Percentiles rank a stretch among this genome's conserved stretches.
phyloP scores from a whole-genome alignment of 2,329 filamentous ascomycete species.

The Aspergillus ruber region DNA sequence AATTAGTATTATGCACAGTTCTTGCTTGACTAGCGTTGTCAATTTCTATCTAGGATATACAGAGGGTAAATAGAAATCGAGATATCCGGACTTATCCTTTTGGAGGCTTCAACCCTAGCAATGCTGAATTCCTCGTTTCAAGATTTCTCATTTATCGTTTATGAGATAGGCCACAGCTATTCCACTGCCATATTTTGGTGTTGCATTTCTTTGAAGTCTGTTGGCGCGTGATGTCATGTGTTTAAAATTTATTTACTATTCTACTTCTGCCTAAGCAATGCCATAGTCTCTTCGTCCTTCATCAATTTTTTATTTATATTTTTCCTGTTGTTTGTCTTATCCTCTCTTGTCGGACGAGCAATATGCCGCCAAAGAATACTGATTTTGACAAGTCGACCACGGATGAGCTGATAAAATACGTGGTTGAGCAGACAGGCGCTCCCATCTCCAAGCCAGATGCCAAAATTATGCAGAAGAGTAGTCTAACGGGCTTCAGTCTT shows the following conservation, averaged over 20 bases:
- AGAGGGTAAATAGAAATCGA: too few relatives aligned
- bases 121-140: too few relatives aligned
- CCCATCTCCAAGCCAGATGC: not conserved
- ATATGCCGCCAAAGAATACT: not conserved
- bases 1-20: not conserved
- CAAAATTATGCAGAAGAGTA: not conserved
- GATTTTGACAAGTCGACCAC: not conserved
- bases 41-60: too few relatives aligned
- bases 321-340: not conserved
- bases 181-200: too few relatives aligned
- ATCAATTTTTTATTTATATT: not conserved
- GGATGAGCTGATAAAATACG: not conserved
- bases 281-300: not conserved
- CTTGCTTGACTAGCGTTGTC: not conserved
- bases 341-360: not conserved
- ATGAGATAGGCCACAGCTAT: too few relatives aligned
- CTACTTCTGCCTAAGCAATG: not conserved
- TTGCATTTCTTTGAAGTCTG: not conserved
- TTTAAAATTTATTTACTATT: not conserved
- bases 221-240: not conserved
- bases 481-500: not conserved
- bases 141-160: too few relatives aligned
- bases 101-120: too few relatives aligned
- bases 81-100: too few relatives aligned
- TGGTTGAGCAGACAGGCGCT: not conserved